phyloP scores from a whole-genome alignment of 2,329 filamentous ascomycete species.

The Thermothelomyces thermophilus region DNA sequence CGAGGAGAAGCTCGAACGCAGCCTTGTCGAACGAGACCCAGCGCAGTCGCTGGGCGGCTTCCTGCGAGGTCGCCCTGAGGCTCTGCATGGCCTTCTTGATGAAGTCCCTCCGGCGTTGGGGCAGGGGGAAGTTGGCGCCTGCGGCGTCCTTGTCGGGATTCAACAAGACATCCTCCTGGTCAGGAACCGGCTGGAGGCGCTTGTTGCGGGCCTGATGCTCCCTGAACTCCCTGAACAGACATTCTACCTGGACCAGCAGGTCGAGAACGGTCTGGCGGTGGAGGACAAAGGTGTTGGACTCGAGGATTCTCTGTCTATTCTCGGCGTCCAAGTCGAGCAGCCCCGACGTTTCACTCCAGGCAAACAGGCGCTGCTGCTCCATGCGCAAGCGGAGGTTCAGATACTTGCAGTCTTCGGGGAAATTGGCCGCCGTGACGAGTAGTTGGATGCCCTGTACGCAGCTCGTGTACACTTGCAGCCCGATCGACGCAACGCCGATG shows the following conservation, averaged over 20 bases:
- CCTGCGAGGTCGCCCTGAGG: constrained; percentile 33
- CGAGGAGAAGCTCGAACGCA: constrained; percentile 39
- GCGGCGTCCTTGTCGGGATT: constrained; percentile 40
- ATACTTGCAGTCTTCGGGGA: constrained; percentile 43
- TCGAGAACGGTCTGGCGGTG: constrained; percentile 45
- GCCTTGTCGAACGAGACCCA: constrained; percentile 43
- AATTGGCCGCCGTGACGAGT: constrained; percentile 41
- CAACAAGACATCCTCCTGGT: constrained; percentile 31
- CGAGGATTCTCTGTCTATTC: constrained; percentile 36
- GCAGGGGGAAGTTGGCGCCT: constrained; percentile 39
- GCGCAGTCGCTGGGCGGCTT: constrained; percentile 31
- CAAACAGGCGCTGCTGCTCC: constrained; percentile 43
- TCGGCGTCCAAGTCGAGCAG: constrained; percentile 39
- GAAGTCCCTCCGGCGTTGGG: constrained; percentile 35
- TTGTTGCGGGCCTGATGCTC: constrained; percentile 36
- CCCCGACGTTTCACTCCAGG: constrained; percentile 44
- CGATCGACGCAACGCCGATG: constrained; percentile 39
- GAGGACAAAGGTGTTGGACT: constrained; percentile 42
- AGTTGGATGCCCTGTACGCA: constrained; percentile 45
- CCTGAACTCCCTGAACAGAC: constrained; percentile 41
- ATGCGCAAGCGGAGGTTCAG: constrained; percentile 43
- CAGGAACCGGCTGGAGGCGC: constrained; percentile 31
- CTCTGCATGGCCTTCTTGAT: constrained; percentile 39
- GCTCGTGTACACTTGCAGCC: constrained; percentile 40
- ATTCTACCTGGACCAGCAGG: constrained; percentile 41